Base-by-base conservation (phyloP, 2,329 filamentous ascomycete species). In the Pseudogymnoascus sp. region DNA sequence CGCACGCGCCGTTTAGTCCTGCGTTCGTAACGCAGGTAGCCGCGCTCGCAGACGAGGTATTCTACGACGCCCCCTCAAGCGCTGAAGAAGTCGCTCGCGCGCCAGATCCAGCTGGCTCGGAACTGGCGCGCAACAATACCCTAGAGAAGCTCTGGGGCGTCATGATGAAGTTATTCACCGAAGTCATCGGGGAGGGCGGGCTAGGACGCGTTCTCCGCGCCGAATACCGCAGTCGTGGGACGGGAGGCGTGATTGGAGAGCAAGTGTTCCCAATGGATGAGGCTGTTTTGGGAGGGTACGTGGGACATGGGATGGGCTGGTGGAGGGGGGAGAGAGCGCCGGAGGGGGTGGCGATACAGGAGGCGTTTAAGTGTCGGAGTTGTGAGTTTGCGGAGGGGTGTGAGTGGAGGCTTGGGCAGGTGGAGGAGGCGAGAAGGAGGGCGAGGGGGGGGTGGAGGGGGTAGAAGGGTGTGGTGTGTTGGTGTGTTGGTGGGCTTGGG, bases 361-460 rank as follows among this genome's bases (percentile, higher is more conserved):
- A 97, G 69, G 90, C 91, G 0, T 96, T 88, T 76, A 97, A 97
- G 74, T 97, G 93, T 73, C 78, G 85, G 18, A 84, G 81, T 23
- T 97, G 93, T 71, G 91, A 96, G 67, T 97, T 97, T 73, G 84
- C 82, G 0, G 86, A 90, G 2, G 80, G 78, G 1, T 97, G 93
- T 73, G 81, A 82, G 11, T 97, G 93, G 93, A 80, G 92, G 38
- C 79, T 82, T 68, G 79, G 80, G 10, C 87, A 89, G 74, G 84
- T 92, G 62, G 80, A 84, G 65, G 84, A 89, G 71, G 78, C 77
- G 23, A 60, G 23, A 12, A 18, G 33, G 33, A 60, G 59, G 28
- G 33, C 37, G 4, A 60, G 59, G 10, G 10, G 33, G 8, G 37
- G 59, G 2, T 37, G 59, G 59, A 60, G 3, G 11, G n/a, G 33